Base-by-base conservation (phyloP, 2,329 filamentous ascomycete species). In the Diaporthe caulivora region DNA sequence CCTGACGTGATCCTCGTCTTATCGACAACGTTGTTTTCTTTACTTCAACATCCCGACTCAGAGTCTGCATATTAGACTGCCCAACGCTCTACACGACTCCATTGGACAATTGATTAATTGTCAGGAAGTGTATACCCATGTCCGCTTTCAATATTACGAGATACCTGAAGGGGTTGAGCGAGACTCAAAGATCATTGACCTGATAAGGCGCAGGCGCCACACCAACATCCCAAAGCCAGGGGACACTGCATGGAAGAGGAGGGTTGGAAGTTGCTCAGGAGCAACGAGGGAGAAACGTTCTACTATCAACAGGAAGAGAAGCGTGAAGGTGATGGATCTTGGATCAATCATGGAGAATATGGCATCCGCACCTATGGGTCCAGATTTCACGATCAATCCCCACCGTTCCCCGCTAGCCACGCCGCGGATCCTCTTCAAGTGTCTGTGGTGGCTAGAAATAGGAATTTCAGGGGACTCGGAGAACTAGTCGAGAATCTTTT, bases 11-110 rank as follows among this genome's bases (percentile, higher is more conserved):
- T n/a, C n/a, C n/a, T n/a, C n/a, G n/a, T n/a, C n/a, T n/a, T n/a
- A n/a, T n/a, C 24, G 29, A 0, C 54, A 57, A 8, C 54, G 54
- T 0, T 8, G 29, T 21, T 57, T 34, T 21, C 37, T 57, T 9
- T 57, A 15, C 4, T 57, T 57, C 29, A 57, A 13, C 54, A 34
- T 57, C 9, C 54, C 54, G 9, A 57, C 54, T 1, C 54, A 3
- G 4, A 2, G 10, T 34, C 18, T n/a, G 8, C 0, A 0, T 0
- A 37, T 18, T 5, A n/a, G 9, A 1, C 15, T 4, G 8, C 29
- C 29, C 1, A 1, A n/a, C 54, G 29, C 31, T 34, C 6, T 57
- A 10, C 29, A 2, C 54, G 15, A 34, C 2, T 57, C 37, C 54
- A 2, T 57, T 9, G 18, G 0, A 0, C 0, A n/a, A n/a, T 15